Conservation (phyloP, 805 yeast genomes). For the Candida parachauliodes region DNA sequence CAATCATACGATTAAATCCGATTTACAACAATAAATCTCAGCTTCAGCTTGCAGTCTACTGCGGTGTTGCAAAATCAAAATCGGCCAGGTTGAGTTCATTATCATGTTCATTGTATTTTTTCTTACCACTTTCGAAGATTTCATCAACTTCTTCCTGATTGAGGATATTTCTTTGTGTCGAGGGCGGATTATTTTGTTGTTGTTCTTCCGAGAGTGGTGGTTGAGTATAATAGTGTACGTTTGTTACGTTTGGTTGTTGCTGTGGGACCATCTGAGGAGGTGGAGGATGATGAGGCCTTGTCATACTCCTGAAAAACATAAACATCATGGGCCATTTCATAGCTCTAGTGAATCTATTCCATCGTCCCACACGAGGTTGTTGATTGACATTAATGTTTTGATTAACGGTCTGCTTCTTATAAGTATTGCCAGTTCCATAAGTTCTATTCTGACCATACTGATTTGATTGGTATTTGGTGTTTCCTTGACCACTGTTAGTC, state of each 20-base stretch:
- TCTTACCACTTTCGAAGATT: neutral
- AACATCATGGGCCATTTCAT: conserved; percentile 7
- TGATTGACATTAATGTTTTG: conserved; percentile 5
- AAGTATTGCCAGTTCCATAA: conserved; percentile 1
- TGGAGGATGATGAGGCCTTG: neutral
- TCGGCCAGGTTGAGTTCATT: neutral
- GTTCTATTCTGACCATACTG: neutral
- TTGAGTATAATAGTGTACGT: neutral
- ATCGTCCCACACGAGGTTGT: neutral
- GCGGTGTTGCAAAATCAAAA: no score
- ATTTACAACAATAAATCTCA: no score
- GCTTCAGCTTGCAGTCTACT: no score
- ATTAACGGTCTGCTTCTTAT: conserved; percentile 1
- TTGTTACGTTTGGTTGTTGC: conserved; percentile 1
- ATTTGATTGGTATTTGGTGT: neutral
- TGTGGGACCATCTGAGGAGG: no score
- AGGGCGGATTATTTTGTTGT: neutral
- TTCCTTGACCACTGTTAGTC: neutral
- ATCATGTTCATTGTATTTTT: neutral
- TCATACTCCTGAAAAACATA: conserved; percentile 6
- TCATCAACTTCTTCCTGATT: conserved; percentile 1
- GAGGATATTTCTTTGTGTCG: neutral
- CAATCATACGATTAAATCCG: no score
- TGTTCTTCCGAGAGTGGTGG: neutral
- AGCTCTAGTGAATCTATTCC: conserved; percentile 2